Conservation (phyloP, 2,329 filamentous ascomycete genomes). For the Neopestalotiopsis sp. region DNA sequence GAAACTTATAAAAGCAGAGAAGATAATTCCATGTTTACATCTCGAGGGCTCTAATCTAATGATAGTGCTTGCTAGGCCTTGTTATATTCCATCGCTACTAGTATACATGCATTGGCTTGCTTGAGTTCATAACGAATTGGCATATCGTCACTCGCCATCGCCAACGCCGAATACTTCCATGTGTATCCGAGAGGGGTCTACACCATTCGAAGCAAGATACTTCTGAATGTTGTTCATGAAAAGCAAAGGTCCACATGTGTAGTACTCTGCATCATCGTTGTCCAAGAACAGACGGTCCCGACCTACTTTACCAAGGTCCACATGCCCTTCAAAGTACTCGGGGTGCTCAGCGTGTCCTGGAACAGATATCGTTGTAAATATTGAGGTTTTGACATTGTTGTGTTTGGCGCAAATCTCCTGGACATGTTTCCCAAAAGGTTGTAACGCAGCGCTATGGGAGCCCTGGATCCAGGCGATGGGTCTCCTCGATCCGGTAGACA, state of each 20-base stretch:
- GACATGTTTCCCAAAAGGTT: constrained; percentile 62
- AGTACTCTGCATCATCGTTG: constrained; percentile 66
- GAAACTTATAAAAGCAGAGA: too few relatives aligned
- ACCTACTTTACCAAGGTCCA: constrained; percentile 63
- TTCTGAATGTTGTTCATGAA: constrained; percentile 71
- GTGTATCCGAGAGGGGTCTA: constrained; percentile 62
- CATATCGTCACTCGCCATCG: constrained; percentile 33
- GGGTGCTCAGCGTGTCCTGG: constrained; percentile 51
- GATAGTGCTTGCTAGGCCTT: too few relatives aligned
- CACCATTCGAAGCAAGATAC: constrained; percentile 59
- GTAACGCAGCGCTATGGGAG: constrained; percentile 52
- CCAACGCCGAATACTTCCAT: constrained; percentile 73
- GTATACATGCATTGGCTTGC: not conserved
- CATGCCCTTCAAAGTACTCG: constrained; percentile 61
- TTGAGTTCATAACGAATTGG: not conserved
- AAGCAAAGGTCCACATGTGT: constrained; percentile 69
- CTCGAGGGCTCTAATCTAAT: too few relatives aligned
- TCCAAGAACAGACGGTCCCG: constrained; percentile 58
- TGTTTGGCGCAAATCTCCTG: constrained; percentile 46
- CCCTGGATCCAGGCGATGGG: constrained; percentile 69
- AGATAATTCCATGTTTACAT: too few relatives aligned
- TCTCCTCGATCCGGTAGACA: constrained; percentile 38
- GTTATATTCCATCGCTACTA: not conserved
- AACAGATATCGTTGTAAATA: constrained; percentile 61
- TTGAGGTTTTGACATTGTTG: constrained; percentile 53